Evolutionary conservation across 352 stramenopile species (phyloP), one percentile per base, ranked within the genome.

Genomic region (Phytopythium vexans): DNA sequence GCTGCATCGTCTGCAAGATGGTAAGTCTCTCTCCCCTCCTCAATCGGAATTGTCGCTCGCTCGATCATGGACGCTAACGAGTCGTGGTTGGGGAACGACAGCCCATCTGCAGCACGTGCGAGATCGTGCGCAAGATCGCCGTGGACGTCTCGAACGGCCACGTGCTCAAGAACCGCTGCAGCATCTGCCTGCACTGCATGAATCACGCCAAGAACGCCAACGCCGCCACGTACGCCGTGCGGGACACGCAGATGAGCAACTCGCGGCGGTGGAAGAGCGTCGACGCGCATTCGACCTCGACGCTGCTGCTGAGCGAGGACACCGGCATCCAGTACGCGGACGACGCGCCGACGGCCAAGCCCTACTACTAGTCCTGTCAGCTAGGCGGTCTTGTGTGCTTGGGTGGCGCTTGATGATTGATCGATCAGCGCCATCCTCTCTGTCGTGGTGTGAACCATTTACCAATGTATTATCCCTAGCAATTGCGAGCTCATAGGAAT

Each of bases 151-250:
- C 56, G 40, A 27, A 54, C 10, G 62, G 52, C 14, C 45, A 37
- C 12, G 66, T 59, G 32, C 62, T 37, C n/a, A 37, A 66, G 31
- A 72, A 64, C 55, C 62, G 59, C 11, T 71, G 66, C 52, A 71
- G 52, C 36, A 40, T 74, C 16, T 72, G 62, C 44, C 55, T 74
- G 3, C n/a, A 69, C 42, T 72, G 66, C 36, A 71, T 74, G 62
- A 60, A 72, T 35, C 42, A 46, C 45, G 66, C 62, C 4, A 71
- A 74, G 48, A 16, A 16, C 4, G 34, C 57, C 40, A 58, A 49
- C 49, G 40, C 66, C 9, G 49, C 62, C 52, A 40, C 53, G 2
- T 74, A 69, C 46, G 66, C 60, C n/a, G 14, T 39, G 32, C 49
- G 62, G 14, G 66, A 74, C 32, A 10, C 64, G 40, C 66, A 15